Evolutionary conservation across 2,329 filamentous ascomycete species (phyloP), one percentile per base, ranked within the genome.

Genomic region (Pseudopyrenochaeta lycopersici): DNA sequence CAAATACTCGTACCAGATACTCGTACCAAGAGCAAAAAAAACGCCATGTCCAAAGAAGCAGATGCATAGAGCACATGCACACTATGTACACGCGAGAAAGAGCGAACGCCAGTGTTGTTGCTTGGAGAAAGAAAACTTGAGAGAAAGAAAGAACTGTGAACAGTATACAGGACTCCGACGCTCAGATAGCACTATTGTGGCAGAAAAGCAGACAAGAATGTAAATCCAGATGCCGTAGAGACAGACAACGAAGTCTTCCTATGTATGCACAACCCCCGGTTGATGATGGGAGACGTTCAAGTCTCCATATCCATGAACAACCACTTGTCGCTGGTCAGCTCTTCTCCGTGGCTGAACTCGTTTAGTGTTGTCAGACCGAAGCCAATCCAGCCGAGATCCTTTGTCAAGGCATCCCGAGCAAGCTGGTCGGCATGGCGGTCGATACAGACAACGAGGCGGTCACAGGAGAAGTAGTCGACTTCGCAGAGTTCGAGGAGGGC

Each of bases 381-480:
- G 49, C 93, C 93, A 61, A 96, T 93, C 93, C 93, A 97, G 74
- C 92, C 90, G 46, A 97, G 84, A 68, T 92, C 93, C 75, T 90
- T 91, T 69, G 90, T 86, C 64, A 94, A 81, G 53, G 87, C 82
- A 64, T 88, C 85, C 52, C 85, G 81, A 58, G 90, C 86, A 54
- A 84, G 79, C 21, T 82, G 77, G 33, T 85, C 82, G 58, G 89
- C 85, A 40, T 81, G 56, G 60, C 92, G 90, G 74, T 94, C 91
- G 58, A 96, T 83, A 76, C 91, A 93, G 67, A 92, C 86, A 59
- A 96, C 86, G 58, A 97, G 85, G 71, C 90, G 86, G 49, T 85
- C 84, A 78, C 92, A 96, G 66, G 82, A 86, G 72, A 97, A 85
- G 52, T 76, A 73, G 35, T 90, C 86, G 56, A 85, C 84, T 67